phyloP scores from a whole-genome alignment of 805 yeast genomes.

The Sugiyamaella boreocaroliniensis region DNA sequence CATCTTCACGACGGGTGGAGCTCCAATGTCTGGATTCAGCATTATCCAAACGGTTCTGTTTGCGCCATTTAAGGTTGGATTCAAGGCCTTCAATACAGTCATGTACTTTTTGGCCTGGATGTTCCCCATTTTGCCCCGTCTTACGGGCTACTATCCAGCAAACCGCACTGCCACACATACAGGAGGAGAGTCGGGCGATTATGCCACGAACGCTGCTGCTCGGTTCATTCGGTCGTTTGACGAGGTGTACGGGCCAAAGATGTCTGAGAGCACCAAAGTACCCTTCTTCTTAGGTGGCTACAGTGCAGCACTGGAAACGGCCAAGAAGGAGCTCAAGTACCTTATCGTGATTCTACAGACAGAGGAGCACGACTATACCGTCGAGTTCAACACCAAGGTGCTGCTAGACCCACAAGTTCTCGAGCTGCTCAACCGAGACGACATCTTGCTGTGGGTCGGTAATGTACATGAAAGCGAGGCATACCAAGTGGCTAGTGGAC shows the following conservation, averaged over 20 bases:
- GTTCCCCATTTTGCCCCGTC: constrained; percentile 35
- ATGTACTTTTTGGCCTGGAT: constrained; percentile 26
- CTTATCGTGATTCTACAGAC: constrained; percentile 68
- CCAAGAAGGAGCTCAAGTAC: constrained; percentile 65
- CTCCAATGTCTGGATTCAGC: constrained; percentile 22
- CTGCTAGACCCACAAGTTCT: constrained; percentile 44
- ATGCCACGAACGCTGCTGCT: constrained; percentile 50
- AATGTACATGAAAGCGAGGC: constrained; percentile 76
- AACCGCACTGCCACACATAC: constrained; percentile 34
- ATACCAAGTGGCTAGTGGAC: constrained; percentile 69
- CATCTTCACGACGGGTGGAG: background rate
- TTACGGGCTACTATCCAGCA: constrained; percentile 34
- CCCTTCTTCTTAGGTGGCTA: constrained; percentile 69
- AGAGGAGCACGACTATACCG: constrained; percentile 58
- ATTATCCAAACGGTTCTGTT: constrained; percentile 28
- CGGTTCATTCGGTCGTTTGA: constrained; percentile 48
- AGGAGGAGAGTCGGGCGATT: constrained; percentile 33
- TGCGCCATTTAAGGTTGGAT: constrained; percentile 31
- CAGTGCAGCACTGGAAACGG: constrained; percentile 65
- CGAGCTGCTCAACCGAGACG: constrained; percentile 41
- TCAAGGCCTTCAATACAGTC: constrained; percentile 25
- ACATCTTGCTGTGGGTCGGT: constrained; percentile 80
- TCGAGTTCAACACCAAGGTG: constrained; percentile 46
- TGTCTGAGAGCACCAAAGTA: background rate
- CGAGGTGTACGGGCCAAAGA: constrained; percentile 33